Evolutionary conservation across 306 rosid genomes (phyloP).

Genomic region (Neltuma alba): DNA sequence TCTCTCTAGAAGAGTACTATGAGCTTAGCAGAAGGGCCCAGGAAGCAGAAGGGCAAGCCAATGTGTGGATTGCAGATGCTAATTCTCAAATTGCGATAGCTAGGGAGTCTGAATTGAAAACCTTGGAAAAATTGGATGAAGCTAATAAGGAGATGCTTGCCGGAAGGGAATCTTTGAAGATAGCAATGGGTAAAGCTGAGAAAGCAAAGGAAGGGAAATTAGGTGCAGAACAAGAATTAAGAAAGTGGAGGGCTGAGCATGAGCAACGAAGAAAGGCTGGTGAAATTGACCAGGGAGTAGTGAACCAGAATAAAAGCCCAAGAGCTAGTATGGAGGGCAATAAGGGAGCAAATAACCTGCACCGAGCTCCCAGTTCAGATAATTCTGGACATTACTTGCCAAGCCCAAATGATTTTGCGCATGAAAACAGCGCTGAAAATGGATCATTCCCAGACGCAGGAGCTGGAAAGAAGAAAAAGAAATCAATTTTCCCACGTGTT

Average conservation of each 20-base stretch:
- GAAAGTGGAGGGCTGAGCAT: conserved; percentile 94
- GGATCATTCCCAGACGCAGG: conserved; percentile 62
- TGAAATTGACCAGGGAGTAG: conserved; percentile 58
- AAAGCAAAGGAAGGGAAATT: conserved; percentile 97
- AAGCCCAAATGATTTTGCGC: conserved; percentile 53
- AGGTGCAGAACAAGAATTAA: conserved; percentile 91
- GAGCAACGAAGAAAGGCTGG: conserved; percentile 80
- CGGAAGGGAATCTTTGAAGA: conserved; percentile 72
- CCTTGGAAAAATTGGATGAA: conserved; percentile 81
- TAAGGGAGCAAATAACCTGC: conserved; percentile 49
- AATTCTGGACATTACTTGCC: conserved; percentile 40
- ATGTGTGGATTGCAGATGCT: conserved; percentile 74
- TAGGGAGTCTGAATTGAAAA: conserved; percentile 78
- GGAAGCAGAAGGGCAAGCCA: conserved; percentile 93
- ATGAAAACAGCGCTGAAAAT: conserved; percentile 37
- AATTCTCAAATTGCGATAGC: conserved; percentile 75
- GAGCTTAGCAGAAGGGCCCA: conserved; percentile 94
- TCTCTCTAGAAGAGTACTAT: conserved; percentile 88
- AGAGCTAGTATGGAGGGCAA: conserved; percentile 68
- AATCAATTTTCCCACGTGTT: conserved; percentile 76
- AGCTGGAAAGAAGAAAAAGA: conserved; percentile 76
- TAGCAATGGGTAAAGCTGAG: conserved; percentile 93
- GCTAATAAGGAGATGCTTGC: conserved; percentile 73
- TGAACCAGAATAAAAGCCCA: conserved; percentile 62
- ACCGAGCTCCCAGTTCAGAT: conserved; percentile 33